Evolutionary conservation across 2,329 filamentous ascomycete species (phyloP).

Genomic region (Pseudogymnoascus sp.): DNA sequence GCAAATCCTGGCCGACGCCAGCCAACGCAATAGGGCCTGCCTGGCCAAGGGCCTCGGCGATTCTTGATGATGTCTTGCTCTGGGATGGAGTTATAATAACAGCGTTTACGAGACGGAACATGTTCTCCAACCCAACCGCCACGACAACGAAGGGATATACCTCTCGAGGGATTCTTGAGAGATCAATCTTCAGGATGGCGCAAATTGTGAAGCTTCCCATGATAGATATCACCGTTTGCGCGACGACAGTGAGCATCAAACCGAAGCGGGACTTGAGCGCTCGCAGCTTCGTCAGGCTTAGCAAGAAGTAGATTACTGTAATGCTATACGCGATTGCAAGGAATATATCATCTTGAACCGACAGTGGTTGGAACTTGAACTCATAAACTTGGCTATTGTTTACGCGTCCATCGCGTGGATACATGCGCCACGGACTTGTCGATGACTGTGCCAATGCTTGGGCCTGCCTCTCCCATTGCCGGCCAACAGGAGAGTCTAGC

Average conservation of each 20-base stretch:
- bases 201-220: slow-evolving; percentile 76
- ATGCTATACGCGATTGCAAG: slow-evolving; percentile 60
- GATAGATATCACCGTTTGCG: slow-evolving; percentile 65
- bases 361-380: slow-evolving; percentile 72
- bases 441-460: slow-evolving; percentile 40
- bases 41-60: slow-evolving; percentile 68
- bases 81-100: slow-evolving; percentile 67
- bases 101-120: slow-evolving; percentile 71
- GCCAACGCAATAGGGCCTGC: slow-evolving; percentile 64
- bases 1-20: slow-evolving; percentile 62
- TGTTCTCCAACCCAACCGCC: slow-evolving; percentile 71
- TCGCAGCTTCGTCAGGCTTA: slow-evolving; percentile 61
- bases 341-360: slow-evolving; percentile 56
- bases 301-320: slow-evolving; percentile 58
- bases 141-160: slow-evolving; percentile 73
- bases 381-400: slow-evolving; percentile 61
- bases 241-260: slow-evolving; percentile 62
- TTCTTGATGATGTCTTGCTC: slow-evolving; percentile 60
- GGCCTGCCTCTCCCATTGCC: slow-evolving; percentile 58
- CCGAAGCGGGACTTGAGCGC: slow-evolving; percentile 72
- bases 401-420: slow-evolving; percentile 52
- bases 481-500: slow-evolving; percentile 56
- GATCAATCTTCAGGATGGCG: slow-evolving; percentile 66
- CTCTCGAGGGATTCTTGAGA: slow-evolving; percentile 67
- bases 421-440: slow-evolving; percentile 55